Conservation (phyloP, 2,329 filamentous ascomycete genomes). For the Clonostachys sp. region DNA sequence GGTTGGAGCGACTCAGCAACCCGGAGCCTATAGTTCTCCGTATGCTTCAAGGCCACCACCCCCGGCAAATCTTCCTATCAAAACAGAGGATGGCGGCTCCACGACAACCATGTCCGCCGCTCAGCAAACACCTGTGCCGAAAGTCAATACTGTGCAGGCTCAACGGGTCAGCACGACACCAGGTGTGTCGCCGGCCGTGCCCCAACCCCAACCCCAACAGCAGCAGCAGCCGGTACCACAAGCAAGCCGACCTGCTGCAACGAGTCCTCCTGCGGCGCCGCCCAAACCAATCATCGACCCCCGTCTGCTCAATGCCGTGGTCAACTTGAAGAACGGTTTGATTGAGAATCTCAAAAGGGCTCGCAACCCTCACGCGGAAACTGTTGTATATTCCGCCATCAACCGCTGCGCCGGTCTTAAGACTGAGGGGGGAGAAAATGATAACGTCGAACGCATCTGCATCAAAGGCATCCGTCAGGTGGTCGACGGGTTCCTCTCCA, state of each 20-base stretch:
- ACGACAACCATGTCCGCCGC: background rate
- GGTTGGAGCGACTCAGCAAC: background rate
- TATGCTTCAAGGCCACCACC: background rate
- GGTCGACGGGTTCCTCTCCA: conserved; percentile 31
- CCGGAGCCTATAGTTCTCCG: background rate
- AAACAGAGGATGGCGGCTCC: background rate
- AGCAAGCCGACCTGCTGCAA: conserved; percentile 7
- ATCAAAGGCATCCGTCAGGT: conserved; percentile 36
- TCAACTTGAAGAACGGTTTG: conserved; percentile 40
- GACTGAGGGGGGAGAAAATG: conserved; percentile 32
- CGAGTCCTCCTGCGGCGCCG: conserved; percentile 16
- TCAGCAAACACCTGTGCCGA: background rate
- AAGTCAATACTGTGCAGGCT: no score
- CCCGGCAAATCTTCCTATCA: background rate
- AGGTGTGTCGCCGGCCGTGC: no score
- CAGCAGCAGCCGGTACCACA: background rate
- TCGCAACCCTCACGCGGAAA: conserved; percentile 34
- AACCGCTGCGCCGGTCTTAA: conserved; percentile 46
- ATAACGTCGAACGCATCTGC: conserved; percentile 40
- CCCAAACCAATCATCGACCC: conserved; percentile 35
- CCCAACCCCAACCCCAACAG: background rate
- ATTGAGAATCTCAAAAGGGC: conserved; percentile 38
- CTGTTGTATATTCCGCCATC: conserved; percentile 46
- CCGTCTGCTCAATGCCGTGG: conserved; percentile 32
- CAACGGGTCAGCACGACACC: no score